Conservation (phyloP, 2,329 filamentous ascomycete genomes). For the Colletotrichum sp. region DNA sequence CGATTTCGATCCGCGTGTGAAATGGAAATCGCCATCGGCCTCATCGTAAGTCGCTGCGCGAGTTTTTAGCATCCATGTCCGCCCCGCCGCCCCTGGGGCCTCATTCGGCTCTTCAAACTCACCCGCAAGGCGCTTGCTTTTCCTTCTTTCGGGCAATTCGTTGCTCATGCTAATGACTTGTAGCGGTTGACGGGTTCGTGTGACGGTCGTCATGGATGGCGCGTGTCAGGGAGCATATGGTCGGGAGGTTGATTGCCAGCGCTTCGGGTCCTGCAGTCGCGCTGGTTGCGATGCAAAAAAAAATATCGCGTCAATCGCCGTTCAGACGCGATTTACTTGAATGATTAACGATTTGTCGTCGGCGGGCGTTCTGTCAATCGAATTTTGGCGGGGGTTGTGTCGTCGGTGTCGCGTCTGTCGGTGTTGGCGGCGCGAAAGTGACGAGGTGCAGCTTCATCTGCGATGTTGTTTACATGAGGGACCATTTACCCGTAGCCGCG, state of each 20-base stretch:
- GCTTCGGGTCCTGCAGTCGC: not conserved
- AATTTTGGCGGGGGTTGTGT: not conserved
- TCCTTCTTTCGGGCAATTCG: slow-evolving; percentile 63
- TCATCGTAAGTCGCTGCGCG: slow-evolving; percentile 54
- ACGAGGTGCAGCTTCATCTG: not conserved
- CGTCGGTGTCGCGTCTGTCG: slow-evolving; percentile 10
- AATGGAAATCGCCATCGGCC: slow-evolving; percentile 79
- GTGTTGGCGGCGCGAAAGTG: slow-evolving; percentile 7
- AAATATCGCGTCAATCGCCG: slow-evolving; percentile 14
- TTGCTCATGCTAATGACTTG: slow-evolving; percentile 74
- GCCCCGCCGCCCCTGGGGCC: slow-evolving; percentile 39
- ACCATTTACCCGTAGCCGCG: slow-evolving; percentile 7
- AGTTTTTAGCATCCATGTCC: slow-evolving; percentile 74
- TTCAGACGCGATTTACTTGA: not conserved
- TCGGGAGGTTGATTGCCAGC: slow-evolving; percentile 1
- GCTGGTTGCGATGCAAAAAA: not conserved
- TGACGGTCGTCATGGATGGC: slow-evolving; percentile 75
- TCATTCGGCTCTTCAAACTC: slow-evolving; percentile 37
- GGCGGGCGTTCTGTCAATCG: not conserved
- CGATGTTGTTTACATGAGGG: slow-evolving; percentile 26
- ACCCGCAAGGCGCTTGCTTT: slow-evolving; percentile 71
- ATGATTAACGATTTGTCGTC: not conserved
- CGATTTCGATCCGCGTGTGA: slow-evolving; percentile 71
- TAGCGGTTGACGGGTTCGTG: slow-evolving; percentile 68
- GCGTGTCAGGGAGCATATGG: slow-evolving; percentile 23